These are phyloP conservation scores for Pythium aristosporum DNA, from an alignment of 352 stramenopile genomes.

Conservation along the genomic window DNA sequence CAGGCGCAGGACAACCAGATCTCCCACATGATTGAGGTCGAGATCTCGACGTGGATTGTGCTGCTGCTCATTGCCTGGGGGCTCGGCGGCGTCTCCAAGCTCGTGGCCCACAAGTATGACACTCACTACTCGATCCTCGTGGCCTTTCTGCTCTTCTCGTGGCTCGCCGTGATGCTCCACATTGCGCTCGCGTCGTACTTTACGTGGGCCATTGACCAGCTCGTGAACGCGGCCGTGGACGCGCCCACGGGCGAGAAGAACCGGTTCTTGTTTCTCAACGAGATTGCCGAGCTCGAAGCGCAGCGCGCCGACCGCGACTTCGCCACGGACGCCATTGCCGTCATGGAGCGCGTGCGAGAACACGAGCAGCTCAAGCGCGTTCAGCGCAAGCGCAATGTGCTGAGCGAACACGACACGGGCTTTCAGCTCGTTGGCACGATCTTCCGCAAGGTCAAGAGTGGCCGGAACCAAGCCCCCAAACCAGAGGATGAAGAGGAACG, in stretches of 20 bases:
- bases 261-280: conserved; percentile 21
- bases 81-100: neutral
- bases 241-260: neutral
- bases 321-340: conserved; percentile 21
- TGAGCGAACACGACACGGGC: conserved; percentile 26
- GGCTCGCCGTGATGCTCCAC: conserved; percentile 23
- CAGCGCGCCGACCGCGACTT: conserved; percentile 9
- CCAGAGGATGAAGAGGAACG: neutral
- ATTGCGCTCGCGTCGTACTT: conserved; percentile 24
- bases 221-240: conserved; percentile 20
- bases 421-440: conserved; percentile 24
- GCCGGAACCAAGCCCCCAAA: neutral
- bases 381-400: conserved; percentile 12
- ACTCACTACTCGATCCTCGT: neutral
- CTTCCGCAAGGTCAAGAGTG: conserved; percentile 16
- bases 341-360: conserved; percentile 27
- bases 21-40: conserved; percentile 76
- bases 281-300: conserved; percentile 25
- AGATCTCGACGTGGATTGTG: conserved; percentile 54
- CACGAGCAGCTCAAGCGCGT: conserved; percentile 13
- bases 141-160: conserved; percentile 23
- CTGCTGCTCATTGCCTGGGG: conserved; percentile 22
- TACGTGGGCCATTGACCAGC: conserved; percentile 25
- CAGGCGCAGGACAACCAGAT: conserved; percentile 78
- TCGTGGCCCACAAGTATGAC: neutral